These are phyloP conservation scores for Scheffersomyces illinoinensis DNA, from an alignment of 1,139 yeast species.

Conservation along the genomic window DNA sequence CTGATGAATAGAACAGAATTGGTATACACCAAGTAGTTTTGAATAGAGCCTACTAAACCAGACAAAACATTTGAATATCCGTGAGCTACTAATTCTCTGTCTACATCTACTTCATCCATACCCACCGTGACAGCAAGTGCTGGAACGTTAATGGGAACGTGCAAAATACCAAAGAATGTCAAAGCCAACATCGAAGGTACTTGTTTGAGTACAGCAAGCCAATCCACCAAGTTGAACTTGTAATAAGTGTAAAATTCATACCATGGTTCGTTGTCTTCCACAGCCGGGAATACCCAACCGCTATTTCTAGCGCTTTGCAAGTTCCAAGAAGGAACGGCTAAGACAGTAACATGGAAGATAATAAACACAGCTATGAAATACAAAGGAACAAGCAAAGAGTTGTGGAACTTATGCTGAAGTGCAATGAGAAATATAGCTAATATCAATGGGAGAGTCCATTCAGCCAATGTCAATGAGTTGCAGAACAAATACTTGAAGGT, in stretches of 20 bases:
- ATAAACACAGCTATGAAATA: conserved; percentile 74
- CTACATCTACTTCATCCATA: conserved; percentile 85
- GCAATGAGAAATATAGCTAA: conserved; percentile 61
- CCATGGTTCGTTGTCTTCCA: conserved; percentile 78
- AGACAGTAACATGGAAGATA: conserved; percentile 66
- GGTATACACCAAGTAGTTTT: conserved; percentile 91
- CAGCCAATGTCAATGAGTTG: conserved; percentile 45
- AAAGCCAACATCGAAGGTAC: conserved; percentile 93
- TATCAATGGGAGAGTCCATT: conserved; percentile 72
- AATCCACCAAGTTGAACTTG: conserved; percentile 68
- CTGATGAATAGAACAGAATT: conserved; percentile 87
- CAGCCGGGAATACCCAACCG: conserved; percentile 86
- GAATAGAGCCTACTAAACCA: conserved; percentile 84
- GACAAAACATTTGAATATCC: conserved; percentile 89
- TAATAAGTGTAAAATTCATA: conserved; percentile 77
- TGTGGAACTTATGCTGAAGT: conserved; percentile 65
- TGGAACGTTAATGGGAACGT: conserved; percentile 96
- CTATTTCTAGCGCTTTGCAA: conserved; percentile 59
- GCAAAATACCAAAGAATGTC: conserved; percentile 92
- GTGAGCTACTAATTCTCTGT: conserved; percentile 90
- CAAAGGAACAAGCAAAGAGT: conserved; percentile 78
- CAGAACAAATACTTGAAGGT: conserved; percentile 52
- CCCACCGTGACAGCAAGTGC: conserved; percentile 91
- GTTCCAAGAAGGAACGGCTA: conserved; percentile 64
- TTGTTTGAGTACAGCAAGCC: conserved; percentile 67